Percentiles rank a stretch among this genome's conserved stretches.
phyloP scores from a whole-genome alignment of 2,329 filamentous ascomycete genomes.

The Diaporthe ilicicola region DNA sequence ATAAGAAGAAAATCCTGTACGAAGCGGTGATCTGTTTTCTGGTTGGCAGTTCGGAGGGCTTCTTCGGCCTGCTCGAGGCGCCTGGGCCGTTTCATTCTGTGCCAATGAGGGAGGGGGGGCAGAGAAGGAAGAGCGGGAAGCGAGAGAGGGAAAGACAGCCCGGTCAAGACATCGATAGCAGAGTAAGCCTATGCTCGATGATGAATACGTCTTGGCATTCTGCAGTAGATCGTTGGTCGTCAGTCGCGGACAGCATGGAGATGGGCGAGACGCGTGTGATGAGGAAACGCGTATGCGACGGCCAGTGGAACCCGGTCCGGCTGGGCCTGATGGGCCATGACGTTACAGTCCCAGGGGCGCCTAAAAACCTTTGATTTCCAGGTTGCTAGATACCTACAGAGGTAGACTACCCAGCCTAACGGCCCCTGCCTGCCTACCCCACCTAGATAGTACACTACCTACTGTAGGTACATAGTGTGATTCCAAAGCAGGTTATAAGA shows the following conservation, averaged over 20 bases:
- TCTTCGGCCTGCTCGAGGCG: conserved; percentile 17
- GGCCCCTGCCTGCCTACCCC: no score
- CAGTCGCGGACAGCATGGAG: not conserved
- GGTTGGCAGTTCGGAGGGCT: conserved; percentile 14
- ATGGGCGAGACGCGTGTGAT: not conserved
- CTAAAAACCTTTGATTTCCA: not conserved
- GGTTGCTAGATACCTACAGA: no score
- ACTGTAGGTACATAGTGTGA: no score
- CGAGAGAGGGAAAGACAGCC: not conserved
- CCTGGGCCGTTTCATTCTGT: conserved; percentile 11
- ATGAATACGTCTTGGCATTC: not conserved
- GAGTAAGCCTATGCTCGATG: not conserved
- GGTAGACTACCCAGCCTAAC: no score
- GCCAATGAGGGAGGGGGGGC: no score
- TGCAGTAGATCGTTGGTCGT: not conserved
- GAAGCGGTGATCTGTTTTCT: conserved; percentile 25
- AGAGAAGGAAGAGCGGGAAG: not conserved
- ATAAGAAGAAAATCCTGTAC: conserved; percentile 16
- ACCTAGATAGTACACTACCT: no score
- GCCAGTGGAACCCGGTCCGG: not conserved
- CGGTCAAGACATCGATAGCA: not conserved
- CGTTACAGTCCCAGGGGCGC: not conserved
- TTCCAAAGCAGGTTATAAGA: no score
- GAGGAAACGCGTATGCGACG: not conserved
- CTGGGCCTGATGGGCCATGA: not conserved